Percentiles rank a stretch among this genome's conserved stretches.
phyloP scores from a whole-genome alignment of 1,284 basidiomycete genomes.

The Amylostereum chailletii region DNA sequence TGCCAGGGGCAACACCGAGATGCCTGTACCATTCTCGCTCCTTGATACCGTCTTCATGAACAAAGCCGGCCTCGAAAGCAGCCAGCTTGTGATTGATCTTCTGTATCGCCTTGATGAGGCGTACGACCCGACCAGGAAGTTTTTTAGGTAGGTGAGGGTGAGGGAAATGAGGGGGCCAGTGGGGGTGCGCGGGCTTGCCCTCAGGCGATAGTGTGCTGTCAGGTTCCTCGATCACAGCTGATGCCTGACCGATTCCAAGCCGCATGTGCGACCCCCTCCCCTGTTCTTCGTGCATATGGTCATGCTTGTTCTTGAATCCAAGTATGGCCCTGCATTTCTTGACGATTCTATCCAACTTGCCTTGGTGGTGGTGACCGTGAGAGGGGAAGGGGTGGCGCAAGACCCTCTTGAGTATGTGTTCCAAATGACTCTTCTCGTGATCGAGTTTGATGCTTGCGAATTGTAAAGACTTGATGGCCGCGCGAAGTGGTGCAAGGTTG shows the following conservation, averaged over 20 bases:
- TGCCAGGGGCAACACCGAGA: slow-evolving; percentile 83
- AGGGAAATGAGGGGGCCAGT: background rate
- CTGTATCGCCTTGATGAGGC: slow-evolving; percentile 55
- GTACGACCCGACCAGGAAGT: slow-evolving; percentile 32
- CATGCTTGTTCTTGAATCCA: slow-evolving; percentile 11
- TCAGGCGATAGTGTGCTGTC: no score
- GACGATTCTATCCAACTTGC: background rate
- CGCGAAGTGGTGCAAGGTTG: slow-evolving; percentile 25
- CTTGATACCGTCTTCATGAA: slow-evolving; percentile 70
- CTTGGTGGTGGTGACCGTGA: background rate
- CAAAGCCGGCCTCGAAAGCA: slow-evolving; percentile 79
- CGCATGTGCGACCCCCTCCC: no score
- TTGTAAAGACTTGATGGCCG: slow-evolving; percentile 43
- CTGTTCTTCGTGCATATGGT: background rate
- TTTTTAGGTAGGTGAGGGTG: slow-evolving; percentile 21
- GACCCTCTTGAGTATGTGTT: slow-evolving; percentile 24
- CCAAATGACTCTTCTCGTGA: slow-evolving; percentile 34
- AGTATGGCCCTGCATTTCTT: background rate
- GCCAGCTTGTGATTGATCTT: slow-evolving; percentile 65
- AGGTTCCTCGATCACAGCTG: slow-evolving; percentile 13
- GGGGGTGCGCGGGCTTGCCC: background rate
- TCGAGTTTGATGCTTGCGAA: slow-evolving; percentile 48
- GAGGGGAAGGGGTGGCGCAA: slow-evolving; percentile 5
- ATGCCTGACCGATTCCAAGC: slow-evolving; percentile 15
- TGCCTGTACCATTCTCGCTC: slow-evolving; percentile 83